Evolutionary conservation across 352 stramenopile species (phyloP), one percentile per base, ranked within the genome.

Genomic region (Peronosclerospora sorghi): DNA sequence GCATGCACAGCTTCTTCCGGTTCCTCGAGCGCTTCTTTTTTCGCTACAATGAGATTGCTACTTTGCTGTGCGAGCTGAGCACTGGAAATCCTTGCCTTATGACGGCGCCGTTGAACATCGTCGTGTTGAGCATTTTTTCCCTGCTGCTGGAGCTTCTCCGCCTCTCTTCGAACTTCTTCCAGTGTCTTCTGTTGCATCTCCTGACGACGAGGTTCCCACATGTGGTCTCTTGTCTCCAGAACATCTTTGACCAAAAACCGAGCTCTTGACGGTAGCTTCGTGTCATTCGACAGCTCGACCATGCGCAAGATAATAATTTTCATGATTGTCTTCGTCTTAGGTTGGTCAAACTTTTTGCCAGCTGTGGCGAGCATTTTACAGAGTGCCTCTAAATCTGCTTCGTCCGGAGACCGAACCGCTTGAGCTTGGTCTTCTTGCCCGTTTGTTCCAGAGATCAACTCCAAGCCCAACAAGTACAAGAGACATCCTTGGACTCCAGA

Each of bases 71-170:
- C 81, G 18, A 93, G 54, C 45, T 93, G 72, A 4, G 54, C 65
- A 50, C 81, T 93, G 8, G 81, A 81, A 13, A 91, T 62, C 35
- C 84, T 69, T 0, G 74, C 78, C 53, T 89, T 89, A 21, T 80
- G 72, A 24, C 81, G 78, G 15, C 76, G 78, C 10, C 78, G 56
- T 13, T 62, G 63, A 15, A 93, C 46, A 26, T 91, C 64, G 40
- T 91, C 81, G 53, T 93, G 81, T 50, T 93, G 81, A 1, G 81
- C 81, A 54, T 93, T 93, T 44, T 93, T 90, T 51, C 81, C 81
- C 41, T 86, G 73, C 35, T 75, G 67, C 43, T 91, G 78, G 6
- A 93, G 59, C 46, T 87, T 83, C 45, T 86, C 69, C 9, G 82
- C 82, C 46, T 94, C 82, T 5, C 57, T 68, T 17, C 82, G 75